phyloP scores from a whole-genome alignment of 208 protist species.

The Acanthamoeba divionensis region DNA sequence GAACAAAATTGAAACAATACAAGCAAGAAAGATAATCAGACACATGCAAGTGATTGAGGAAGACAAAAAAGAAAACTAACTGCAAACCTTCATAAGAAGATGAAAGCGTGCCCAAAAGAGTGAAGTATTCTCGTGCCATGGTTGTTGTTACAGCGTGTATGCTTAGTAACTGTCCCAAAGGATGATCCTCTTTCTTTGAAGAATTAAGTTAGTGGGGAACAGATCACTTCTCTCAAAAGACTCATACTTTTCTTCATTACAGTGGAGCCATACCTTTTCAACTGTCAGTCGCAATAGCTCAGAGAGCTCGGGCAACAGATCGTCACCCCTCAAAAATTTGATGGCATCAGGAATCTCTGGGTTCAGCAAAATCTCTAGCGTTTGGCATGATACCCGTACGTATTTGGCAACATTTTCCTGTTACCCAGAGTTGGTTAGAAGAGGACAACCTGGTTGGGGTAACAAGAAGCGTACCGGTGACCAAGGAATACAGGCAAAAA shows the following conservation, averaged over 20 bases:
- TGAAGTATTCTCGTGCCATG: conserved; percentile 70
- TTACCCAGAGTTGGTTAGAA: background rate
- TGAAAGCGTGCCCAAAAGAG: conserved; percentile 61
- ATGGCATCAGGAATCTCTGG: background rate
- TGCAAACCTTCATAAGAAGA: conserved; percentile 10
- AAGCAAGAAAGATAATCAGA: background rate
- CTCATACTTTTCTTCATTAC: background rate
- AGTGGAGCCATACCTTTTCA: background rate
- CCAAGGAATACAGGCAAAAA: conserved; percentile 65
- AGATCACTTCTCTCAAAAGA: background rate
- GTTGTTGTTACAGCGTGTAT: conserved; percentile 27
- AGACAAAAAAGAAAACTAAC: background rate
- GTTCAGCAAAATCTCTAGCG: conserved; percentile 22
- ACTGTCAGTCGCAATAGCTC: conserved; percentile 13
- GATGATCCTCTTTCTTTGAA: conserved; percentile 21
- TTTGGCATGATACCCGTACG: conserved; percentile 53
- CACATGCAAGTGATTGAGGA: background rate
- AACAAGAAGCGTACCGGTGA: conserved; percentile 47
- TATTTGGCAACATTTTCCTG: conserved; percentile 53
- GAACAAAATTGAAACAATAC: background rate
- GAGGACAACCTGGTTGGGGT: background rate
- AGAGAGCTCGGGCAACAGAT: conserved; percentile 18
- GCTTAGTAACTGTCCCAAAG: background rate
- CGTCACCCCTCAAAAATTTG: conserved; percentile 20
- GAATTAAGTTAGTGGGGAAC: background rate